Base-by-base conservation (phyloP, 1,139 yeast species). In the Saccharomyces hybrid region DNA sequence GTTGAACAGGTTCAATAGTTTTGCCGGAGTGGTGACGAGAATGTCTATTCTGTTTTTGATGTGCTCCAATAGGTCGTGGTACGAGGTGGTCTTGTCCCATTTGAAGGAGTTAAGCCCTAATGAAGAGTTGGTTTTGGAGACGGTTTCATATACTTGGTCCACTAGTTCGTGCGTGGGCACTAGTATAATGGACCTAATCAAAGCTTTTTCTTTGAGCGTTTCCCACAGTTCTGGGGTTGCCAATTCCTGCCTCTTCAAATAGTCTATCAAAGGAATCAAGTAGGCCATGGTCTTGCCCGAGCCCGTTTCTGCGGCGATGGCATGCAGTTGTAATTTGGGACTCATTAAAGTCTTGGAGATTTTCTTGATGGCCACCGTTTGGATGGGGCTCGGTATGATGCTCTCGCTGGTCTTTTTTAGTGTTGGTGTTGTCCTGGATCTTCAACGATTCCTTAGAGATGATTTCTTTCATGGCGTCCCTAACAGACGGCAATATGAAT, bases 261-360 rank as follows among this genome's bases (percentile, higher is more conserved):
- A 82, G 53, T 89, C 86, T 52, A 91, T 63, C 44, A 91, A 61
- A 0, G 96, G 90, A 0, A 88, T 82, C 57, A 91, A 69, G 66
- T 91, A 93, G 0, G 97, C 90, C 83, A 96, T 82, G 0, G 99
- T 93, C 69, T 93, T 93, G 7, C 99, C 98, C 0, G 96, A 86
- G 0, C 98, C 99, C 0, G 99, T 93, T 68, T 93, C 98, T 2
- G 97, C 97, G 1, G 97, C 97, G 55, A 93, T 71, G 2, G 95
- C 82, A 72, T 83, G 89, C 0, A 86, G 78, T 61, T 83, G 83
- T 48, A 83, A 70, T 56, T 78, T 75, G 16, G 70, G 69, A 31
- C 71, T 73, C 70, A 61, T 66, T 61, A 71, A 51, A 61, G 64
- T 52, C 57, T 71, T 62, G 64, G 75, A 56, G 59, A 84, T 71